A percentile compares a stretch with the other conserved stretches of the same genome.
These are phyloP conservation scores for Biscogniauxia sp. DNA, from an alignment of 2,329 filamentous ascomycete genomes.

Conservation along the genomic window DNA sequence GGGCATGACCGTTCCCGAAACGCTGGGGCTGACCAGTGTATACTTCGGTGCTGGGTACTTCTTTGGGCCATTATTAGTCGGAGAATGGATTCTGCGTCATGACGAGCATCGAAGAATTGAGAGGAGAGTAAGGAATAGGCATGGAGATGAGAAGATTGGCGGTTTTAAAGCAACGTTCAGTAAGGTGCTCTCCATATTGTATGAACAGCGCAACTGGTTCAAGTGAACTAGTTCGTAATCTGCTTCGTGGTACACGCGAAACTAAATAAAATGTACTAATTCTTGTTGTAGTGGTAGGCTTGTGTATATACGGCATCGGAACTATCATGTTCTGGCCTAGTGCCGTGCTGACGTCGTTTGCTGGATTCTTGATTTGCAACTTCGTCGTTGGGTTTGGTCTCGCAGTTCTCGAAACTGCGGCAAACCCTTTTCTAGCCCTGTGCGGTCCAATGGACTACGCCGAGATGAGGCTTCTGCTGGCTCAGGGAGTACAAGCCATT, in stretches of 20 bases:
- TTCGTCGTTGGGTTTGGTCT: conserved; percentile 77
- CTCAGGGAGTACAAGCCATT: conserved; percentile 74
- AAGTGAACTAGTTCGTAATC: neutral
- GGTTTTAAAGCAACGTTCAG: conserved; percentile 79
- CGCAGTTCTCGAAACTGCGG: conserved; percentile 74
- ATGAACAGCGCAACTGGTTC: neutral
- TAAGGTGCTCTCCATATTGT: conserved; percentile 6
- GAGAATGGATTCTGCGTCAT: conserved; percentile 66
- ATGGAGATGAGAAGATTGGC: conserved; percentile 43
- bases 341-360: conserved; percentile 70
- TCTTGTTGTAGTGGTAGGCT: conserved; percentile 54
- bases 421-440: conserved; percentile 70
- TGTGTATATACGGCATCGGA: conserved; percentile 71
- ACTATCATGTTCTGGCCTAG: conserved; percentile 88
- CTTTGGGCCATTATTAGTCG: conserved; percentile 66
- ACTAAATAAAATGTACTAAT: neutral
- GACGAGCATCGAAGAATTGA: conserved; percentile 58
- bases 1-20: conserved; percentile 59
- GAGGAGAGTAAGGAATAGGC: conserved; percentile 35
- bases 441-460: conserved; percentile 72
- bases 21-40: conserved; percentile 64
- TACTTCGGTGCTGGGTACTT: conserved; percentile 73
- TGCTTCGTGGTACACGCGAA: neutral
- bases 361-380: conserved; percentile 71
- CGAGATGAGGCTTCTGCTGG: conserved; percentile 71